Conservation (phyloP, 2,329 filamentous ascomycete genomes). For the Coniochaeta ligniaria region DNA sequence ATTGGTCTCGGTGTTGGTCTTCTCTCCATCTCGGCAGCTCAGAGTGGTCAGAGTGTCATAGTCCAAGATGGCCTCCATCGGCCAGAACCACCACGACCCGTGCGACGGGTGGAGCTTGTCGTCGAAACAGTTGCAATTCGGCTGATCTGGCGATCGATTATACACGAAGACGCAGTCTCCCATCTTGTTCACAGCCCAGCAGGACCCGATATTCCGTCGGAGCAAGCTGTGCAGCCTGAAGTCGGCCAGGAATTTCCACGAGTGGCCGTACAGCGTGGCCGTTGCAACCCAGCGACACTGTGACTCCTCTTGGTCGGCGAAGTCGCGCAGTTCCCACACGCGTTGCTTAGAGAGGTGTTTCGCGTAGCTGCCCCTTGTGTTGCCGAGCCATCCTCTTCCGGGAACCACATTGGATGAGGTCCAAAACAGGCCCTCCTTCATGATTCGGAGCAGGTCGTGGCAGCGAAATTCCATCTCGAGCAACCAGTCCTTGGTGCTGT, state of each 20-base stretch:
- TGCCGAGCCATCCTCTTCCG: background rate
- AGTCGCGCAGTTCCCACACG: background rate
- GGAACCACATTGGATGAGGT: background rate
- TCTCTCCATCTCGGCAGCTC: background rate
- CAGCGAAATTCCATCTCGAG: background rate
- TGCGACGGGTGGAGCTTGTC: background rate
- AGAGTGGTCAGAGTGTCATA: background rate
- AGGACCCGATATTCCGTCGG: background rate
- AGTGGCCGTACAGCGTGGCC: background rate
- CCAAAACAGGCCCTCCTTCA: background rate
- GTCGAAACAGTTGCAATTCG: background rate
- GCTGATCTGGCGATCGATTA: background rate
- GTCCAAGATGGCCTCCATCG: background rate
- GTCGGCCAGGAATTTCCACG: background rate
- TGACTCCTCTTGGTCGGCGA: background rate
- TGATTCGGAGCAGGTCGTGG: background rate
- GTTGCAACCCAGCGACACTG: background rate
- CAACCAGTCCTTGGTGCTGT: background rate
- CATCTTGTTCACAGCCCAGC: background rate
- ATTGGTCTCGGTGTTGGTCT: background rate
- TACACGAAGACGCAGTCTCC: background rate
- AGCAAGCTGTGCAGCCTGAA: background rate
- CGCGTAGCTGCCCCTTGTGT: too few species aligned
- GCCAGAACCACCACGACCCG: slow-evolving; percentile 2
- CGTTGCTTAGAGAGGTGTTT: background rate